These are phyloP conservation scores for Septoria petroselini DNA, from an alignment of 2,329 filamentous ascomycete genomes.

Conservation along the genomic window DNA sequence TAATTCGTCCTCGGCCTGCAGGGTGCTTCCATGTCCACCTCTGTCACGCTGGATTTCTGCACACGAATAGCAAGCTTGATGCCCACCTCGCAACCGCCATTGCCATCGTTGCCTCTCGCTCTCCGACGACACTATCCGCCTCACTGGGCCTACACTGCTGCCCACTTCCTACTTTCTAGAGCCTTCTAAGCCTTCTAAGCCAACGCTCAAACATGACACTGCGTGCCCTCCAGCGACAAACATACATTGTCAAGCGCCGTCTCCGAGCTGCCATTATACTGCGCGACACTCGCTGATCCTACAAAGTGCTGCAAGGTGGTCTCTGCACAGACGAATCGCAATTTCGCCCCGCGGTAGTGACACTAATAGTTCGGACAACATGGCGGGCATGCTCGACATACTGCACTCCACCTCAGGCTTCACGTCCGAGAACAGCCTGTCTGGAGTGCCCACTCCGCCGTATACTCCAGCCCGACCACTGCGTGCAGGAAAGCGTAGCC, in stretches of 20 bases:
- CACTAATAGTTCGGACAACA: neutral
- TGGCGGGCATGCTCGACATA: slow-evolving; percentile 24
- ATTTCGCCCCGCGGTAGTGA: neutral
- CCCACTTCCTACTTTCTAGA: slow-evolving; percentile 14
- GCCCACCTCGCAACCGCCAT: slow-evolving; percentile 5
- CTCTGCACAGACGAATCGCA: too few relatives aligned
- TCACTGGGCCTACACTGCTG: slow-evolving; percentile 1
- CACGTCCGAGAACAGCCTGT: slow-evolving; percentile 27
- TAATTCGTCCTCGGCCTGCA: slow-evolving; percentile 2
- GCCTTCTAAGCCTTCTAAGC: slow-evolving; percentile 1
- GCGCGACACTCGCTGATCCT: slow-evolving; percentile 31
- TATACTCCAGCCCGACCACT: slow-evolving; percentile 29
- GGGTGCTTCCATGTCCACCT: slow-evolving; percentile 8
- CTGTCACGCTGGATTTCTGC: neutral
- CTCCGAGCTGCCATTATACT: slow-evolving; percentile 27
- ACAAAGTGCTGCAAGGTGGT: too few relatives aligned
- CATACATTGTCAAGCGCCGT: slow-evolving; percentile 34
- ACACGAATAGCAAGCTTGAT: slow-evolving; percentile 5
- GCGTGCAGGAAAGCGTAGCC: slow-evolving; percentile 24
- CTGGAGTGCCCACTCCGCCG: slow-evolving; percentile 32
- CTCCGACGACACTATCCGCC: neutral
- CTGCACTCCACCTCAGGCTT: slow-evolving; percentile 29
- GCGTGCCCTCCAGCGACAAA: slow-evolving; percentile 28
- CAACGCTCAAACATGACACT: slow-evolving; percentile 32
- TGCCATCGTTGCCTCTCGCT: neutral